A percentile compares a stretch with the other conserved stretches of the same genome.
phyloP scores from a whole-genome alignment of 768 basidiomycete species.

The Austroboletus festivus region DNA sequence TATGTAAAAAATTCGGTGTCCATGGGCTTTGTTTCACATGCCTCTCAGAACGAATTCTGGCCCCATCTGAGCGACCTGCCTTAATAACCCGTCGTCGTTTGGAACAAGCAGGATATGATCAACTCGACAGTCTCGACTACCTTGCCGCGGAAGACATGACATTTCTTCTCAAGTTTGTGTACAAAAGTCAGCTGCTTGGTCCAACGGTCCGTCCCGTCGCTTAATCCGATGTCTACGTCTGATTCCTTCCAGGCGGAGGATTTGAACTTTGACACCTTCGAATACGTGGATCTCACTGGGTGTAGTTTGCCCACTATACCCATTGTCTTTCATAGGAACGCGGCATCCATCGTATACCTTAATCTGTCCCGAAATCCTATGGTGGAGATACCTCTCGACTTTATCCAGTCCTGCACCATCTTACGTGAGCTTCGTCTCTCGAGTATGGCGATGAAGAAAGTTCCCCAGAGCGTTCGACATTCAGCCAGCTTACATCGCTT shows the following conservation, averaged over 20 bases:
- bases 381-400: slow-evolving; percentile 94
- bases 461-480: slow-evolving; percentile 80
- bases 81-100: slow-evolving; percentile 79
- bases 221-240: not conserved
- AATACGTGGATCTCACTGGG: slow-evolving; percentile 77
- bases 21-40: not conserved
- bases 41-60: slow-evolving; percentile 73
- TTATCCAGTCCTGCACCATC: slow-evolving; percentile 82
- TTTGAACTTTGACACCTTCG: slow-evolving; percentile 64
- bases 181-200: slow-evolving; percentile 71
- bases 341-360: slow-evolving; percentile 78
- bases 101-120: slow-evolving; percentile 86
- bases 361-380: slow-evolving; percentile 93
- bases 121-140: slow-evolving; percentile 73
- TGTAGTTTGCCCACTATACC: slow-evolving; percentile 85
- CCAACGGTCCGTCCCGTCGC: slow-evolving; percentile 47
- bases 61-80: slow-evolving; percentile 78
- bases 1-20: slow-evolving; percentile 28
- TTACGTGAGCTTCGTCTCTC: slow-evolving; percentile 84
- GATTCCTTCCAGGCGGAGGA: slow-evolving; percentile 61
- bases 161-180: slow-evolving; percentile 88
- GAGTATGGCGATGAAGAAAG: slow-evolving; percentile 92
- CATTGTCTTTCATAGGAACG: slow-evolving; percentile 78
- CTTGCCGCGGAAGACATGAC: slow-evolving; percentile 75
- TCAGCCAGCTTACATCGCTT: slow-evolving; percentile 71